Evolutionary conservation across 2,329 filamentous ascomycete species (phyloP).

Genomic region (Ophiocordyceps sinensis): DNA sequence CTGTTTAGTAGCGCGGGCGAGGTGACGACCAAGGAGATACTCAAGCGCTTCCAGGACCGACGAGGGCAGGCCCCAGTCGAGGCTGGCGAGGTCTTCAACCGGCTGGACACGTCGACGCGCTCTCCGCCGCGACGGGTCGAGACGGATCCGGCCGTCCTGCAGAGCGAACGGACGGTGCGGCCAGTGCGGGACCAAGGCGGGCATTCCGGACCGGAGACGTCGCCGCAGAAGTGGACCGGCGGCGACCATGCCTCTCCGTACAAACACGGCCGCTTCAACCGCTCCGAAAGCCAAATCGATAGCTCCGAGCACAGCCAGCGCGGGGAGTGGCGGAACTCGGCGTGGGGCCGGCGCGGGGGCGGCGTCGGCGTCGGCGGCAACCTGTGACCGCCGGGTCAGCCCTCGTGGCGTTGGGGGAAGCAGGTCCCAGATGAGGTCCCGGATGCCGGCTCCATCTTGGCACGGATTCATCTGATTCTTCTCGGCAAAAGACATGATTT

Average conservation of each 20-base stretch:
- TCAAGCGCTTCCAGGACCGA: slow-evolving; percentile 83
- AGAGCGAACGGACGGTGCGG: slow-evolving; percentile 71
- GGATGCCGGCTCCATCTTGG: slow-evolving; percentile 1
- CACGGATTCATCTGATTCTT: slow-evolving; percentile 5
- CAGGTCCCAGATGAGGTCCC: too few relatives aligned
- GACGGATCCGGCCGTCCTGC: slow-evolving; percentile 73
- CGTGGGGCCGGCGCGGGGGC: slow-evolving; percentile 34
- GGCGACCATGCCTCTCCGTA: slow-evolving; percentile 33
- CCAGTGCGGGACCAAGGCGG: slow-evolving; percentile 48
- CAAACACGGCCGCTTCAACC: slow-evolving; percentile 26
- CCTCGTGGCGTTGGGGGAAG: slow-evolving; percentile 1
- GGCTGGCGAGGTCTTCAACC: slow-evolving; percentile 39
- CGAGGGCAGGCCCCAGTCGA: slow-evolving; percentile 44
- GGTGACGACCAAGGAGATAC: slow-evolving; percentile 91
- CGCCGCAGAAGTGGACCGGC: slow-evolving; percentile 31
- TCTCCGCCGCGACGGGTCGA: slow-evolving; percentile 55
- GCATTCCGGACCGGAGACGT: slow-evolving; percentile 27
- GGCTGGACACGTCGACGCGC: slow-evolving; percentile 41
- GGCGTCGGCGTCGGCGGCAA: slow-evolving; percentile 34
- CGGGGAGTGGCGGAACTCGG: slow-evolving; percentile 44
- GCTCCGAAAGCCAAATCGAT: slow-evolving; percentile 25
- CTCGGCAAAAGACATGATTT: slow-evolving; percentile 13
- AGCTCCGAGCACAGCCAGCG: slow-evolving; percentile 27
- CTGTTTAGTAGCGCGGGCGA: slow-evolving; percentile 74
- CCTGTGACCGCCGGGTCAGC: slow-evolving; percentile 14